A percentile compares a stretch with the other conserved stretches of the same genome.
Conservation (phyloP, 768 basidiomycete species). For the Leccinum olivaceopallidum region DNA sequence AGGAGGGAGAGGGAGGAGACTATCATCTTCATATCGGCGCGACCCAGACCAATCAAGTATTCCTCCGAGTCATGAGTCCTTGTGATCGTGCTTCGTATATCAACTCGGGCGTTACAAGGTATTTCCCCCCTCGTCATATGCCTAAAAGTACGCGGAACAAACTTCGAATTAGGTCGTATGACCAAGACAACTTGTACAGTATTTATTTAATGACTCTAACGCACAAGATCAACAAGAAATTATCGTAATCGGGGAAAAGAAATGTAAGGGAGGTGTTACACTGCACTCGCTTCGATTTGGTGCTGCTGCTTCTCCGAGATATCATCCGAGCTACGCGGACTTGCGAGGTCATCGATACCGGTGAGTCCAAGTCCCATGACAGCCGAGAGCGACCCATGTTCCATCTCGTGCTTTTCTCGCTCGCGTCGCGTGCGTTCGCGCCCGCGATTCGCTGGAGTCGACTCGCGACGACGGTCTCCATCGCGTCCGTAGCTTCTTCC, state of each 20-base stretch:
- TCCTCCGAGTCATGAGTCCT: no score
- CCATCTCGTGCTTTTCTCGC: conserved; percentile 8
- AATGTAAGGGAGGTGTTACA: not conserved
- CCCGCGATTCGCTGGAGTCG: conserved; percentile 9
- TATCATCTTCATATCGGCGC: not conserved
- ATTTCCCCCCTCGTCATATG: no score
- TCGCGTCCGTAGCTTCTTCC: not conserved
- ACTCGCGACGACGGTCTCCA: conserved; percentile 1
- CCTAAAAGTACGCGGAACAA: not conserved
- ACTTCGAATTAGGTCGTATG: not conserved
- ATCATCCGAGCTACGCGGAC: conserved; percentile 16
- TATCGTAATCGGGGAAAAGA: not conserved
- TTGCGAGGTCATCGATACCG: conserved; percentile 21
- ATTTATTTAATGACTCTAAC: not conserved
- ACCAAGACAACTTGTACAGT: not conserved
- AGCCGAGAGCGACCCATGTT: conserved; percentile 23
- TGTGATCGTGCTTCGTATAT: not conserved
- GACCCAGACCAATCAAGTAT: no score
- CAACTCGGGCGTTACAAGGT: no score
- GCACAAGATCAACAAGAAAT: not conserved
- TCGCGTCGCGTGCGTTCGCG: conserved; percentile 10
- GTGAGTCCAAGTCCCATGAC: conserved; percentile 31
- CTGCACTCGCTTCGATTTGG: not conserved
- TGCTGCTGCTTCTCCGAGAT: conserved; percentile 12
- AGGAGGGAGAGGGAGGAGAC: accelerated